Evolutionary conservation across 768 basidiomycete species (phyloP), one percentile per base, ranked within the genome.

Genomic region (Russula dissimulans): DNA sequence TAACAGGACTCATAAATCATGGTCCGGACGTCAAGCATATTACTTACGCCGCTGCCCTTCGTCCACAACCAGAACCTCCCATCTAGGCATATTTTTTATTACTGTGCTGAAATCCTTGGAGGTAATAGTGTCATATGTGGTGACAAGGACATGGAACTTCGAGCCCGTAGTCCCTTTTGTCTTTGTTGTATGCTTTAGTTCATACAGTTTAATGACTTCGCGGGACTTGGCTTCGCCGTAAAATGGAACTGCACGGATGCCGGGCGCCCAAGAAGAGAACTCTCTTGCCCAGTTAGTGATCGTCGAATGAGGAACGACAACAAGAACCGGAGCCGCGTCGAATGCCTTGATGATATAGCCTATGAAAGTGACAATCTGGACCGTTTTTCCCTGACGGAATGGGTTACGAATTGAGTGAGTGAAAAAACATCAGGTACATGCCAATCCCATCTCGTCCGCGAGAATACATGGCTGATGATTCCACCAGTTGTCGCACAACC

Each of bases 401-500:
- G 9, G 42, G n/a, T 46, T n/a, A 29, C 15, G 22, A 29, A 31
- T 14, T 14, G 55, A 10, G 38, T 22, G 29, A 53, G 17, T 29
- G 31, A n/a, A 14, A 11, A 12, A 9, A 14, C 31, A 59, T 26
- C 49, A 15, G 26, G 31, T 9, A 69, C 77, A 54, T 71, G 91
- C 92, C 70, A 94, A 73, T 60, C 94, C 94, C 97, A 99, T 98
- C 72, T 98, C 97, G 69, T 99, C 97, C 3, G 97, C 95, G 22
- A 98, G 80, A 63, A 95, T 95, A 62, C 87, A 91, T 45, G 84
- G 82, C 62, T 91, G 91, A 45, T 77, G 79, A 64, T 81, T 85
- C 85, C 87, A 91, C 93, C 93, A 95, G 63, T 93, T 91, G 65
- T 86, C 82, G 65, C 81, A 85, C 48, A 92, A 76, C 91, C 89